Evolutionary conservation across 768 basidiomycete genomes (phyloP).

Genomic region (Neoboletus magnificus): DNA sequence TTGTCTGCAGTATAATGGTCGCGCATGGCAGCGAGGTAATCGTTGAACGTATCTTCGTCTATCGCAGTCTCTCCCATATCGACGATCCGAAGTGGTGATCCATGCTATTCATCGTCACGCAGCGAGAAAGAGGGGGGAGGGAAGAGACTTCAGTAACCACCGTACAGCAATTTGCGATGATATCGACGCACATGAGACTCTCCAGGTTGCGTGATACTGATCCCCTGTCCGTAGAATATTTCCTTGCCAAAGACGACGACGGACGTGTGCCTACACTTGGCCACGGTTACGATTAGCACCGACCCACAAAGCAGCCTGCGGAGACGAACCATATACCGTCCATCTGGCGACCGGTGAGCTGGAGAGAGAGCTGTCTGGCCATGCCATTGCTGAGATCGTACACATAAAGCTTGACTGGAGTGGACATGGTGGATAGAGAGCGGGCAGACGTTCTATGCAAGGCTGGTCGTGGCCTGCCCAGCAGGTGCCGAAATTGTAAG

Average conservation of each 20-base stretch:
- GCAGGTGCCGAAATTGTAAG: conserved; percentile 3
- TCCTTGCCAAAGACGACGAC: conserved; percentile 86
- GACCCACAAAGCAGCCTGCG: background rate
- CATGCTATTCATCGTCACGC: conserved; percentile 49
- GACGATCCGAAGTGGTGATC: conserved; percentile 63
- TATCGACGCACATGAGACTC: conserved; percentile 66
- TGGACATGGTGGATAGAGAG: conserved; percentile 12
- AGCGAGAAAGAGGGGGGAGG: background rate
- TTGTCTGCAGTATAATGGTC: conserved; percentile 88
- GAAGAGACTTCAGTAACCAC: no score
- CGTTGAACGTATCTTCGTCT: conserved; percentile 81
- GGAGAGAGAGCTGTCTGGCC: conserved; percentile 71
- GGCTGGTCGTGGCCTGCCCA: background rate
- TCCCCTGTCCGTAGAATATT: conserved; percentile 88
- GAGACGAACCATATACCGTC: conserved; percentile 83
- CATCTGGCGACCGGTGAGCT: conserved; percentile 84
- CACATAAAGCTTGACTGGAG: conserved; percentile 74
- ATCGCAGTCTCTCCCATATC: conserved; percentile 78
- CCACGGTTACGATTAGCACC: conserved; percentile 8
- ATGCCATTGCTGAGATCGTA: conserved; percentile 91
- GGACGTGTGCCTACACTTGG: conserved; percentile 76
- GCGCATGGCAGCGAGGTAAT: conserved; percentile 74
- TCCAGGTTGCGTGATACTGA: conserved; percentile 67
- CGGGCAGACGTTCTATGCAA: background rate
- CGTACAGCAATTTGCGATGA: background rate